Evolutionary conservation across 2,329 filamentous ascomycete species (phyloP).

Genomic region (Fusarium subglutinans): DNA sequence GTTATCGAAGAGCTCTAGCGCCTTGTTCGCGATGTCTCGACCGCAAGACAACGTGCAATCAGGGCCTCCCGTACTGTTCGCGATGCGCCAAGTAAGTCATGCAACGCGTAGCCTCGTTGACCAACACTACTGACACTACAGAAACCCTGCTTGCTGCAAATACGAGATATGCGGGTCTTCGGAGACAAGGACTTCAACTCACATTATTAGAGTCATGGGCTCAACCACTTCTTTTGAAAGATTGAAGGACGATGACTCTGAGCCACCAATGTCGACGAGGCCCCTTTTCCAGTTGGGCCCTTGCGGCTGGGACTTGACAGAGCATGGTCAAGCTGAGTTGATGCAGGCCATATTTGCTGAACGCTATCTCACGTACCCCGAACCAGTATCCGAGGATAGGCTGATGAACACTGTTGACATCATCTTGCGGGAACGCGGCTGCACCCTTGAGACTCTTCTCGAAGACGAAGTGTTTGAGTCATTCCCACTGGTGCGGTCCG

Average conservation of each 20-base stretch:
- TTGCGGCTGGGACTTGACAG: not conserved
- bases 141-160: not conserved
- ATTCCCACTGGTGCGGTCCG: not conserved
- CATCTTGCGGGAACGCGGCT: not conserved
- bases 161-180: not conserved
- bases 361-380: not conserved
- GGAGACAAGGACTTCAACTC: not conserved
- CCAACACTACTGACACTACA: not conserved
- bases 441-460: not conserved
- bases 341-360: not conserved
- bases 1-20: not conserved
- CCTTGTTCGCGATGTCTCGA: not conserved
- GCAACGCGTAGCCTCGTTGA: not conserved
- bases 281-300: not conserved
- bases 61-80: not conserved
- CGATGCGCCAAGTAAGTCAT: not conserved
- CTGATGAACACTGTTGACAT: not conserved
- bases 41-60: not conserved
- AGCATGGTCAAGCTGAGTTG: not conserved
- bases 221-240: not conserved
- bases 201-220: not conserved
- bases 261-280: not conserved
- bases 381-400: fast-evolving
- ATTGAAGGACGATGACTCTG: not conserved
- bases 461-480: not conserved